Conservation (phyloP, 73 alveolate genomes). For the Tetrahymena borealis region DNA sequence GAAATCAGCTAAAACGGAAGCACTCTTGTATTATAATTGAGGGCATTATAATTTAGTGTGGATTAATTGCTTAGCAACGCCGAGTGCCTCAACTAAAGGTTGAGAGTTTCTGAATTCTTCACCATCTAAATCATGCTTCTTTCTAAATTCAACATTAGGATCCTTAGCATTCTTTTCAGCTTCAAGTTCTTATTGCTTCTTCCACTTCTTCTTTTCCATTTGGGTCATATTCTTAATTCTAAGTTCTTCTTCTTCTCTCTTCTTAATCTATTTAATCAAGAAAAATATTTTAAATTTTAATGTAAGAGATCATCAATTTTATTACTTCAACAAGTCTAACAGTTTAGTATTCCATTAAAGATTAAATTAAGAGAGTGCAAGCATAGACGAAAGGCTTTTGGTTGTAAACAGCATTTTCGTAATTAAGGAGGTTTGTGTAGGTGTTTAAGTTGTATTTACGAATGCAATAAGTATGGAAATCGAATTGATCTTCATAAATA, state of each 20-base stretch:
- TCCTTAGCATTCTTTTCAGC: constrained; percentile 21
- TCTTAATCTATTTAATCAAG: background rate
- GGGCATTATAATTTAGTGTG: constrained; percentile 10
- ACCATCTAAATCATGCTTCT: constrained; percentile 36
- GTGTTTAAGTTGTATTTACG: constrained; percentile 73
- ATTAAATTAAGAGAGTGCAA: constrained; percentile 14
- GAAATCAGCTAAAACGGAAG: constrained; percentile 1
- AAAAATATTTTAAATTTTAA: background rate
- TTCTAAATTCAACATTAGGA: constrained; percentile 4
- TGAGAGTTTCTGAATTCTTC: background rate
- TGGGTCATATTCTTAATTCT: constrained; percentile 16
- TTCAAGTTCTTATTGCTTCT: constrained; percentile 1
- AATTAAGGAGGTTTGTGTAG: constrained; percentile 42
- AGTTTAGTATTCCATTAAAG: constrained; percentile 1
- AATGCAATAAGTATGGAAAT: constrained; percentile 77
- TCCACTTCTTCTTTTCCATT: constrained; percentile 21
- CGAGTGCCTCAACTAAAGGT: background rate
- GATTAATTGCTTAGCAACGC: constrained; percentile 8
- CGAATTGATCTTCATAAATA: constrained; percentile 86
- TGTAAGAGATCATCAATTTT: background rate
- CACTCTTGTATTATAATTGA: constrained; percentile 12
- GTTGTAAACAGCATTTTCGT: constrained; percentile 50
- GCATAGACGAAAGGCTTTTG: constrained; percentile 42
- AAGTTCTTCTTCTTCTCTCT: constrained; percentile 9
- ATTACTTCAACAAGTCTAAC: background rate